A percentile compares a stretch with the other conserved stretches of the same genome.
Conservation (phyloP, 129 eudicot genomes). For the Flaveria robusta region DNA sequence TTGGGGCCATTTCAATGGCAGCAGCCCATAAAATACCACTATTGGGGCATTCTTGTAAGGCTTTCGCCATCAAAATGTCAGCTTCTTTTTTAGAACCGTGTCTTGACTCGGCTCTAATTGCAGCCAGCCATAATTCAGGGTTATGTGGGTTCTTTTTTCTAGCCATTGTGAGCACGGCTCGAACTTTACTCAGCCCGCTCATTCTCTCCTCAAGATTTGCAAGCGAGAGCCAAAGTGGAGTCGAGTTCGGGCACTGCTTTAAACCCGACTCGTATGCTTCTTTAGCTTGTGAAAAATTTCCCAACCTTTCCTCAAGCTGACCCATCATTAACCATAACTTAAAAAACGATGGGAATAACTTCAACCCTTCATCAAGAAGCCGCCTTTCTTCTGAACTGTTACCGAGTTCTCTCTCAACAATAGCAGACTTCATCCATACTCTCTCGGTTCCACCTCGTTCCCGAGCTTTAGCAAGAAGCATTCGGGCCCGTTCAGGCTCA, state of each 20-base stretch:
- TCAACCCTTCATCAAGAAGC: slow-evolving; percentile 78
- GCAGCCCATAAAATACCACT: slow-evolving; percentile 95
- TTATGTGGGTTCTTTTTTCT: slow-evolving; percentile 85
- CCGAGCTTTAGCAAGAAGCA: slow-evolving; percentile 94
- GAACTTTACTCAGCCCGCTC: slow-evolving; percentile 75
- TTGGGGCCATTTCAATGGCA: slow-evolving; percentile 81
- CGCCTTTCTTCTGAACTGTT: slow-evolving; percentile 66
- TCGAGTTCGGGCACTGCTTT: slow-evolving; percentile 66
- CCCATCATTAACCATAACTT: slow-evolving; percentile 94
- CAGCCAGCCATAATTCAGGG: slow-evolving; percentile 95
- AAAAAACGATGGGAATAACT: slow-evolving; percentile 69
- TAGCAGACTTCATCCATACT: slow-evolving; percentile 99
- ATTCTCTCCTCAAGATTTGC: slow-evolving; percentile 80
- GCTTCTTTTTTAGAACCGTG: slow-evolving; percentile 88
- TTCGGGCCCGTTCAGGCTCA: slow-evolving; percentile 82
- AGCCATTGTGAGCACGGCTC: slow-evolving; percentile 84
- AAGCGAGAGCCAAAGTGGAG: slow-evolving; percentile 89
- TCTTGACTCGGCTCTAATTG: slow-evolving; percentile 69
- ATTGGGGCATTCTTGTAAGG: slow-evolving; percentile 83
- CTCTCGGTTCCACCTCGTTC: slow-evolving; percentile 87
- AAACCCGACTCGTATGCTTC: slow-evolving; percentile 68
- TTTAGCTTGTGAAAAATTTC: slow-evolving; percentile 50
- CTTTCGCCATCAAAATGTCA: slow-evolving; percentile 84
- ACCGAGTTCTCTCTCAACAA: slow-evolving; percentile 85
- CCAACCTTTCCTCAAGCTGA: slow-evolving; percentile 80